Percentiles rank a stretch among this genome's conserved stretches.
Conservation (phyloP, 768 basidiomycete genomes). For the Tulasnella sp. region DNA sequence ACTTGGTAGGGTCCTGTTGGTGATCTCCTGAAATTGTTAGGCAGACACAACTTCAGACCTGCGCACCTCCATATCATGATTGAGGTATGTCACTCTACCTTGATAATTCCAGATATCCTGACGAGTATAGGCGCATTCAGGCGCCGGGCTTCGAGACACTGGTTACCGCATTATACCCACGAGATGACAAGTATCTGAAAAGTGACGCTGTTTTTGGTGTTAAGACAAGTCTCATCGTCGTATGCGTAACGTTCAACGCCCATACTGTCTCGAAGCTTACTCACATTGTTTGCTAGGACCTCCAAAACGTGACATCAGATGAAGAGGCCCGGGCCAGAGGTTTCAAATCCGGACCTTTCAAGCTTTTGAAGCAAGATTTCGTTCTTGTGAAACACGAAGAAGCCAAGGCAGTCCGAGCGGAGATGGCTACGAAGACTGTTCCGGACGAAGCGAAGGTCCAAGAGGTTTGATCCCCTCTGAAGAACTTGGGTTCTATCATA, state of each 20-base stretch:
- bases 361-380: conserved; percentile 40
- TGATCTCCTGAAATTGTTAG: conserved; percentile 44
- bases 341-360: conserved; percentile 41
- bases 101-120: neutral
- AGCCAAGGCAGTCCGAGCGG: conserved; percentile 30
- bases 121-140: conserved; percentile 13
- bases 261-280: neutral
- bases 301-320: conserved; percentile 47
- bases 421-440: neutral
- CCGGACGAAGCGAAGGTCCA: neutral
- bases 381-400: conserved; percentile 40
- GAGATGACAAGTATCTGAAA: conserved; percentile 54
- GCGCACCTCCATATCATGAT: conserved; percentile 73
- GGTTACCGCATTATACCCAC: conserved; percentile 64
- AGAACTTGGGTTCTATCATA: too few relatives aligned
- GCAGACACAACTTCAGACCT: conserved; percentile 67
- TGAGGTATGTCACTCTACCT: conserved; percentile 27
- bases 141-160: conserved; percentile 68
- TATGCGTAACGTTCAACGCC: conserved; percentile 33
- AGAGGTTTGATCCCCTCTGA: neutral
- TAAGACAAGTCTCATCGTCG: conserved; percentile 67
- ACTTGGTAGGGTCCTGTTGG: conserved; percentile 60
- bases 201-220: conserved; percentile 80
- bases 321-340: conserved; percentile 49
- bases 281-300: conserved; percentile 35